Conservation (phyloP, 345 rosid genomes). For the Ceriops zippeliana region DNA sequence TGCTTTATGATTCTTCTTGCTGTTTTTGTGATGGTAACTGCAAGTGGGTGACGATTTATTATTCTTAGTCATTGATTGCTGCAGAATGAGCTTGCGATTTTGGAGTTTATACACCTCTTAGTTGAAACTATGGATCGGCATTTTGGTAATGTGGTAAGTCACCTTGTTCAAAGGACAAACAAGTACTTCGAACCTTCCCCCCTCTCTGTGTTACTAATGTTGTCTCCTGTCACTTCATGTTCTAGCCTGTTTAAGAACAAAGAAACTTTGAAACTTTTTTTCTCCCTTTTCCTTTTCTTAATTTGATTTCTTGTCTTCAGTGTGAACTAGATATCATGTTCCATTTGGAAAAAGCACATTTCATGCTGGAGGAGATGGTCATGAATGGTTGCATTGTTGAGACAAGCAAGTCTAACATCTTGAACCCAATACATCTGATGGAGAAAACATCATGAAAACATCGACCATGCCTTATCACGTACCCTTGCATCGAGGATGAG, state of each 20-base stretch:
- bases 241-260: too few species aligned
- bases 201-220: neutral
- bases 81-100: conserved; percentile 87
- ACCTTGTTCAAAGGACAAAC: neutral
- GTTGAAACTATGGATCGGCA: conserved; percentile 98
- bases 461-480: neutral
- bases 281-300: neutral
- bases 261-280: neutral
- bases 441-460: conserved; percentile 58
- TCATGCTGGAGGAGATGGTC: conserved; percentile 98
- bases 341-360: conserved; percentile 97
- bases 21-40: too few species aligned
- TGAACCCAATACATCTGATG: conserved; percentile 77
- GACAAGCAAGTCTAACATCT: conserved; percentile 86
- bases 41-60: neutral
- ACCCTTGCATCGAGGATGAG: neutral
- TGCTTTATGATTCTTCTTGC: too few species aligned
- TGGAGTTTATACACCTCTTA: conserved; percentile 91
- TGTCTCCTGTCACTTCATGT: too few species aligned
- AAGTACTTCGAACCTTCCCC: neutral
- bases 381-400: conserved; percentile 94
- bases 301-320: conserved; percentile 30
- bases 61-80: conserved; percentile 1
- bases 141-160: conserved; percentile 91
- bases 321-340: conserved; percentile 98